A percentile compares a stretch with the other conserved stretches of the same genome.
phyloP scores from a whole-genome alignment of 2,329 filamentous ascomycete genomes.

The Monosporascus sp. region DNA sequence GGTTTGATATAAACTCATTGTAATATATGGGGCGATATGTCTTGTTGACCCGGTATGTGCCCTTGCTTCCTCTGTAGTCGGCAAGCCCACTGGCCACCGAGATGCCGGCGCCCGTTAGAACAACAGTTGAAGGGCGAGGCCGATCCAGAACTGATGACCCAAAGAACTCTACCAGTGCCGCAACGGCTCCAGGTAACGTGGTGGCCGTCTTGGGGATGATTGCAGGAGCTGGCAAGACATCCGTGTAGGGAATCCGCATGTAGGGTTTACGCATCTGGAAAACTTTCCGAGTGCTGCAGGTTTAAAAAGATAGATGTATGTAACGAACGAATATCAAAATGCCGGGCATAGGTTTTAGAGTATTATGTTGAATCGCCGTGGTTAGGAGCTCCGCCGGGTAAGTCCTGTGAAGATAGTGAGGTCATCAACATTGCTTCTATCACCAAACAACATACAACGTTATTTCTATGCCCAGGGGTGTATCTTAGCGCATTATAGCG shows the following conservation, averaged over 20 bases:
- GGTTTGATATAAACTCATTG: constrained; percentile 76
- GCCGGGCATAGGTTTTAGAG: too few species aligned
- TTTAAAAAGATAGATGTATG: too few species aligned
- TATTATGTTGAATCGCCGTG: too few species aligned
- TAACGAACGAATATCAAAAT: too few species aligned
- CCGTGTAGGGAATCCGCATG: constrained; percentile 88
- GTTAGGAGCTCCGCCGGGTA: too few species aligned
- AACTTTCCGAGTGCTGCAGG: neutral
- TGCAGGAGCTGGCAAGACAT: constrained; percentile 68
- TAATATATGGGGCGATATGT: constrained; percentile 89
- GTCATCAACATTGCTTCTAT: too few species aligned
- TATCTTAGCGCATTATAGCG: too few species aligned
- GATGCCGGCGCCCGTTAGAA: constrained; percentile 78
- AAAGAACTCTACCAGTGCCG: constrained; percentile 74
- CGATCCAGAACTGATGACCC: constrained; percentile 49
- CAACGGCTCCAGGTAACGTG: constrained; percentile 67
- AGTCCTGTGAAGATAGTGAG: too few species aligned
- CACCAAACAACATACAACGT: too few species aligned
- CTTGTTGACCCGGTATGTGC: constrained; percentile 90
- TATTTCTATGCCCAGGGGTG: too few species aligned
- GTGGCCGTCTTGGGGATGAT: constrained; percentile 70
- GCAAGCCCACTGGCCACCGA: constrained; percentile 89
- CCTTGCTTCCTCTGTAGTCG: constrained; percentile 85
- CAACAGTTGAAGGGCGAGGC: constrained; percentile 43
- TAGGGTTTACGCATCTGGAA: constrained; percentile 61